Conservation (phyloP, 192 early-diverging fungal genomes). For the Borealophlyctis nickersoniae region DNA sequence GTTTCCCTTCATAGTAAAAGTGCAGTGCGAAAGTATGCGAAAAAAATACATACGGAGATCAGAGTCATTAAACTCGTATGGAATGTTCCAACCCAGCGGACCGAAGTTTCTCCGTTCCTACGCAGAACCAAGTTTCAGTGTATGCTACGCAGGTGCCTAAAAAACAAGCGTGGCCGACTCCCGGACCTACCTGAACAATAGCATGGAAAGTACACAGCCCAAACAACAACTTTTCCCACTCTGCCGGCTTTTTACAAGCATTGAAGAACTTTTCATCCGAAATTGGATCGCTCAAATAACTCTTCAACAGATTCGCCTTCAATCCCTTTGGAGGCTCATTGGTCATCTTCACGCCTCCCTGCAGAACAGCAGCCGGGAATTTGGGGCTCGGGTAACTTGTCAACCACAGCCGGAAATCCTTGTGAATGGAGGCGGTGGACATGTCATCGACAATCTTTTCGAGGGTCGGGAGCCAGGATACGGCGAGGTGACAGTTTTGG, state of each 20-base stretch:
- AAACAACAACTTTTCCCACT: constrained; percentile 65
- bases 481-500: constrained; percentile 66
- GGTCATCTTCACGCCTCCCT: constrained; percentile 63
- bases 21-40: background rate
- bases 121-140: too few species aligned
- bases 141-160: too few species aligned
- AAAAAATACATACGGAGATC: constrained; percentile 53
- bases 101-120: constrained; percentile 61
- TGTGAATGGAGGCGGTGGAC: constrained; percentile 48
- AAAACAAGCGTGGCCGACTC: background rate
- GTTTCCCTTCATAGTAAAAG: background rate
- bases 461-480: constrained; percentile 52
- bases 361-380: constrained; percentile 56
- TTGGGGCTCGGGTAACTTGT: constrained; percentile 58
- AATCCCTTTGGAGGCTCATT: constrained; percentile 65
- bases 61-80: constrained; percentile 67
- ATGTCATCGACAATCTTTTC: constrained; percentile 66
- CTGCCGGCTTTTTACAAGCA: constrained; percentile 44
- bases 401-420: constrained; percentile 59
- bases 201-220: constrained; percentile 66
- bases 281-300: constrained; percentile 57
- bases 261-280: constrained; percentile 59
- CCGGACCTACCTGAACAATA: constrained; percentile 45
- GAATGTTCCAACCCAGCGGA: constrained; percentile 68
- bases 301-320: constrained; percentile 56